Percentiles rank a stretch among this genome's conserved stretches.
Conservation (phyloP, 2,329 filamentous ascomycete species). For the Botrytis byssoidea region DNA sequence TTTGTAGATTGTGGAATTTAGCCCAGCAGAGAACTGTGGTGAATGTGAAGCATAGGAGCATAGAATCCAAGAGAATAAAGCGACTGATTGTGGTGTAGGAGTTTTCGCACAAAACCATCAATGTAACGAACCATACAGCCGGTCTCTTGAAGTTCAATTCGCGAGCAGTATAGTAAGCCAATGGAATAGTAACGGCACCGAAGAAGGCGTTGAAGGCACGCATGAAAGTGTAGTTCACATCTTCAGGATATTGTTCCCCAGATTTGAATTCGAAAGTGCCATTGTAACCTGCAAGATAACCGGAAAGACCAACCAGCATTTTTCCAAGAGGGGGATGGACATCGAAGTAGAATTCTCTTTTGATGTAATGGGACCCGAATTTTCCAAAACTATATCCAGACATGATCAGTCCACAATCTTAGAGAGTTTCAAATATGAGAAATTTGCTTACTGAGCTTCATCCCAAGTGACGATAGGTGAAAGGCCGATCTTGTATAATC, state of each 20-base stretch:
- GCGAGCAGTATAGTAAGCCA: slow-evolving; percentile 93
- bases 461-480: slow-evolving; percentile 75
- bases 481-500: slow-evolving; percentile 68
- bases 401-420: slow-evolving; percentile 25
- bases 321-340: slow-evolving; percentile 94
- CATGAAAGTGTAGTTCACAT: slow-evolving; percentile 98
- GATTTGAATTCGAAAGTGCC: slow-evolving; percentile 99
- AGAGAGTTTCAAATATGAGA: slow-evolving; percentile 39
- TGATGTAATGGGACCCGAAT: slow-evolving; percentile 98
- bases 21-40: slow-evolving; percentile 96
- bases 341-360: slow-evolving; percentile 99
- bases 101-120: slow-evolving; percentile 99
- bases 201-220: slow-evolving; percentile 95
- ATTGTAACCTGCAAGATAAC: slow-evolving; percentile 96
- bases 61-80: slow-evolving; percentile 97
- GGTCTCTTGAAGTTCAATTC: slow-evolving; percentile 84
- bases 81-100: slow-evolving; percentile 98
- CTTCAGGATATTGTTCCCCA: slow-evolving; percentile 88
- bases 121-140: slow-evolving; percentile 89
- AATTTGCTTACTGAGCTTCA: slow-evolving; percentile 64
- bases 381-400: slow-evolving; percentile 71
- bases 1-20: slow-evolving; percentile 87
- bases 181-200: slow-evolving; percentile 84
- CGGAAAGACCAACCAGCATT: slow-evolving; percentile 95
- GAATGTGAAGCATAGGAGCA: slow-evolving; percentile 98